phyloP scores from a whole-genome alignment of 2,329 filamentous ascomycete species.

The Colletotrichum simmondsii region DNA sequence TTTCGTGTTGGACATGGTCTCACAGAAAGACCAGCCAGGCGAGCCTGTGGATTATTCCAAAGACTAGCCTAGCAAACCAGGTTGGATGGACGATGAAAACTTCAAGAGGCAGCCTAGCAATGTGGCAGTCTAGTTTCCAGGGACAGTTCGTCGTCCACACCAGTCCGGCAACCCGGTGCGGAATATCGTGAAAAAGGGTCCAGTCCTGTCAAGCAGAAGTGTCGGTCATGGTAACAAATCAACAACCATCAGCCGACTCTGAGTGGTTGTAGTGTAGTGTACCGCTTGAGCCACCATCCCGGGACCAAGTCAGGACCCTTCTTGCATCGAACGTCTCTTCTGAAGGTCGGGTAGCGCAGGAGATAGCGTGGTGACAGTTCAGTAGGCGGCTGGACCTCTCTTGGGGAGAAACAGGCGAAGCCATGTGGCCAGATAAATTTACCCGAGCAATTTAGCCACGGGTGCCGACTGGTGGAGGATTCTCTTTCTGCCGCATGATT shows the following conservation, averaged over 20 bases:
- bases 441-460: constrained; percentile 23
- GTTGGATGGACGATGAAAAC: neutral
- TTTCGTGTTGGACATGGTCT: constrained; percentile 13
- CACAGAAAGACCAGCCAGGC: neutral
- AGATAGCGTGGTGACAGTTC: neutral
- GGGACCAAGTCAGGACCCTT: constrained; percentile 28
- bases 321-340: constrained; percentile 18
- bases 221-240: neutral
- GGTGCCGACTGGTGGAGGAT: constrained; percentile 32
- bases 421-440: constrained; percentile 16
- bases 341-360: neutral
- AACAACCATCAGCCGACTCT: neutral
- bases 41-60: neutral
- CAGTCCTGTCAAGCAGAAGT: neutral
- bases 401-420: neutral
- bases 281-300: neutral
- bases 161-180: neutral
- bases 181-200: neutral
- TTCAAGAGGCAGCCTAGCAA: neutral
- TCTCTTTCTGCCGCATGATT: constrained; percentile 16
- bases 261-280: neutral
- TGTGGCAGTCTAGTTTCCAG: too few relatives aligned
- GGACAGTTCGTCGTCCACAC: neutral
- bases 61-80: neutral
- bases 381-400: neutral